Percentiles rank a stretch among this genome's conserved stretches.
Conservation (phyloP, 305 asterid genomes). For the Withania somnifera region DNA sequence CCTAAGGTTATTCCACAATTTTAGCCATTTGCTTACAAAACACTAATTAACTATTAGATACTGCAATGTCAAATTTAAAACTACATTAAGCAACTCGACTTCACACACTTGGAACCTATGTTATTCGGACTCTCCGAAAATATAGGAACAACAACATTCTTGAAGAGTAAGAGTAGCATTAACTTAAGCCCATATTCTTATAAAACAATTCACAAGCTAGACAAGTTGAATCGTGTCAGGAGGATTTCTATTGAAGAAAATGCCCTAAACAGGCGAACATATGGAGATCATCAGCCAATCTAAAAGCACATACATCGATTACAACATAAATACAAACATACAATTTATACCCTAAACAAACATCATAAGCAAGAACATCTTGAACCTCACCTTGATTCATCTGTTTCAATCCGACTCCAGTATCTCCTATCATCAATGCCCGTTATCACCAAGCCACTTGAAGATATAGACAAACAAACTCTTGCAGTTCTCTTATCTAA, state of each 20-base stretch:
- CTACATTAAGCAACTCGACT: neutral
- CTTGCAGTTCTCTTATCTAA: slow-evolving; percentile 65
- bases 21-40: neutral
- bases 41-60: neutral
- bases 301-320: slow-evolving; percentile 9
- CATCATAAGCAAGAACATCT: neutral
- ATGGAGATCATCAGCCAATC: slow-evolving; percentile 8
- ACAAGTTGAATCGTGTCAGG: neutral
- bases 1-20: neutral
- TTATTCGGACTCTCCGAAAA: too few species aligned
- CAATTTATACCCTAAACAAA: neutral
- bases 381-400: slow-evolving; percentile 75
- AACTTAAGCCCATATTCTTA: neutral
- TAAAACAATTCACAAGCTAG: neutral
- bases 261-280: neutral
- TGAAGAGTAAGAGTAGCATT: neutral
- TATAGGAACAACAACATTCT: neutral
- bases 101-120: neutral
- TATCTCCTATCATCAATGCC: slow-evolving; percentile 91
- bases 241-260: slow-evolving; percentile 9
- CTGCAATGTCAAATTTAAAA: neutral
- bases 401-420: slow-evolving; percentile 76
- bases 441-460: slow-evolving; percentile 64
- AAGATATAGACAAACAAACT: slow-evolving; percentile 58
- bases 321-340: neutral